phyloP scores from a whole-genome alignment of 2,329 filamentous ascomycete species.

The Pseudocercospora eumusae region DNA sequence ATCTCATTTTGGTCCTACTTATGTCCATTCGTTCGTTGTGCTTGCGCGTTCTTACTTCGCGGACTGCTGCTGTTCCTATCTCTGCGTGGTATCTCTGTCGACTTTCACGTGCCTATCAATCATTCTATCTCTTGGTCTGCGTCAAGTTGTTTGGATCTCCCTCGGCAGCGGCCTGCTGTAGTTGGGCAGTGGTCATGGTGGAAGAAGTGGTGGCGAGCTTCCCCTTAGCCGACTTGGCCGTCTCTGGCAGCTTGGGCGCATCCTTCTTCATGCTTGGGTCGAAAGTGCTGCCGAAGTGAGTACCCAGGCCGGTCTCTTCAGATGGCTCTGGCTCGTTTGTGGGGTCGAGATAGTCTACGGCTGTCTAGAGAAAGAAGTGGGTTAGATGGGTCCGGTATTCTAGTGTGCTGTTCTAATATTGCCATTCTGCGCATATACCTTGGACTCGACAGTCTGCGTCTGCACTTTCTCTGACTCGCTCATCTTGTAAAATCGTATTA shows the following conservation, averaged over 20 bases:
- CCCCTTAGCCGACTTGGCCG: conserved; percentile 11
- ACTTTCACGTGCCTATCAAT: background rate
- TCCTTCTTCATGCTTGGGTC: conserved; percentile 22
- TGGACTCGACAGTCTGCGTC: conserved; percentile 14
- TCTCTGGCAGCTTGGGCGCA: conserved; percentile 18
- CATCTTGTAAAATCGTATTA: background rate
- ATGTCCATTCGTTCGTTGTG: background rate
- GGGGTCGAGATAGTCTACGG: conserved; percentile 24
- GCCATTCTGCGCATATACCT: background rate
- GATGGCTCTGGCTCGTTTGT: conserved; percentile 25
- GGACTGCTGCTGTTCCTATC: background rate
- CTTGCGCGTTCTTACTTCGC: background rate
- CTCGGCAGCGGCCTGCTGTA: conserved; percentile 24
- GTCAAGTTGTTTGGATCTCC: conserved; percentile 27
- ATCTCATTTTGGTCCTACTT: background rate
- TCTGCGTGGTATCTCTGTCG: background rate
- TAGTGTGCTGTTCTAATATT: background rate
- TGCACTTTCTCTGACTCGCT: background rate
- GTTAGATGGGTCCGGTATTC: background rate
- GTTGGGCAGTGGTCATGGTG: conserved; percentile 23
- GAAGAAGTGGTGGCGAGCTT: conserved; percentile 23
- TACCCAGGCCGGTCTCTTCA: conserved; percentile 23
- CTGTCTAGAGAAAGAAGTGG: conserved; percentile 13
- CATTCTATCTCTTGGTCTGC: background rate
- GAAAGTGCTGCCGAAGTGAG: conserved; percentile 27